Evolutionary conservation across 108 stramenopile genomes (phyloP).

Genomic region (Discostella stelligeroides): DNA sequence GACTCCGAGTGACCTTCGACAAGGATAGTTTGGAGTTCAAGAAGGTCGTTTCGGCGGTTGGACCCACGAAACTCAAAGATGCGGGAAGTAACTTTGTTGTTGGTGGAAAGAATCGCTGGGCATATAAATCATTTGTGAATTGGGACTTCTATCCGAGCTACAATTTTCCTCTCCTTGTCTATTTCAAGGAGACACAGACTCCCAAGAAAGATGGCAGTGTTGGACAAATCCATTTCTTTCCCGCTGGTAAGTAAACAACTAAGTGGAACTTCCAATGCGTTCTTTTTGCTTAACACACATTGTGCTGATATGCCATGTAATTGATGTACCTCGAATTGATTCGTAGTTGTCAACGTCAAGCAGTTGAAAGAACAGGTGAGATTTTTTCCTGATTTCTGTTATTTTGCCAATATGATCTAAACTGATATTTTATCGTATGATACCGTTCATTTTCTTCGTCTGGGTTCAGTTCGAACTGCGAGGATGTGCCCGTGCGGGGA

Average conservation of each 20-base stretch:
- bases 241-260: slow-evolving; percentile 51
- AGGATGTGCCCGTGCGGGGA: slow-evolving; percentile 54
- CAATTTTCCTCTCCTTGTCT: slow-evolving; percentile 73
- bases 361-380: slow-evolving; percentile 54
- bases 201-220: slow-evolving; percentile 60
- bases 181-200: slow-evolving; percentile 87
- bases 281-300: not conserved
- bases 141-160: slow-evolving; percentile 78
- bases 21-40: slow-evolving; percentile 46
- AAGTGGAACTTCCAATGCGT: no score
- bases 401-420: not conserved
- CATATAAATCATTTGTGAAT: slow-evolving; percentile 70
- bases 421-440: not conserved
- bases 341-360: slow-evolving; percentile 60
- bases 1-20: not conserved
- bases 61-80: slow-evolving; percentile 19
- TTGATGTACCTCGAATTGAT: slow-evolving; percentile 16
- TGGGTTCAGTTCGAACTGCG: slow-evolving; percentile 52
- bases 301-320: not conserved
- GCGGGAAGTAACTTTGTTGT: slow-evolving; percentile 79
- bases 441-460: not conserved
- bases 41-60: slow-evolving; percentile 11
- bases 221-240: slow-evolving; percentile 70
- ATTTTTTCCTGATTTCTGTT: not conserved
- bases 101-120: slow-evolving; percentile 77